Base-by-base conservation (phyloP, 108 stramenopile genomes). In the Pseudonitzschia pungens region DNA sequence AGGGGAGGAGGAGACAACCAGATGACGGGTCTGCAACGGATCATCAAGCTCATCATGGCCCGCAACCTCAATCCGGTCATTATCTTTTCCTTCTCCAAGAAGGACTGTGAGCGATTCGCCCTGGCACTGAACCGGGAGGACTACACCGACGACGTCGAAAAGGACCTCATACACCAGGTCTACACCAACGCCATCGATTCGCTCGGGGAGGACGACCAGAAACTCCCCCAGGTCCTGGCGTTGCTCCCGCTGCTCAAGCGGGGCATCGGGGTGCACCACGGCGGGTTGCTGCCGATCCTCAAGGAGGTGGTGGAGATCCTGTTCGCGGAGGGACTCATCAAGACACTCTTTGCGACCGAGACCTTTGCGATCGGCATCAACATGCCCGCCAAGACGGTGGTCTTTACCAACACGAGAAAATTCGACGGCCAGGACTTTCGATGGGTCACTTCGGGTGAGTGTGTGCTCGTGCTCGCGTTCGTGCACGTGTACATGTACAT, bases 361-460 rank as follows among this genome's bases (percentile, higher is more conserved):
- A 99, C 99, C 4, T 99, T 99, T 74, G 85, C 94, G 31, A 99
- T 99, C 70, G 99, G 99, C 21, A 96, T 99, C 75, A 99, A 99
- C 83, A 99, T 99, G 98, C 99, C 99, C 15, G 99, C 99, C n/a
- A 92, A 96, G 71, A 99, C 99, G 6, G 99, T 99, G 14, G 97
- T 99, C 11, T 99, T 99, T 76, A 99, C 98, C 33, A 96, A 93
- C 68, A 95, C 90, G 0, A 76, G 97, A 50, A 99, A 99, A 79
- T 99, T 90, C 84, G 99, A 99, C 75, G 99, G 99, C 18, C 89
- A 86, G 59, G 89, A 95, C 36, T 89, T 95, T 72, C 84, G 95
- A 14, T 93, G 89, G 88, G 87, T 96, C 10, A 90, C 91, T 45
- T 83, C 92, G 16, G 98, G 97, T 28, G 16, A 11, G 45, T 48